These are phyloP conservation scores for Cytospora chrysosperma DNA, from an alignment of 2,329 filamentous ascomycete genomes.

Conservation along the genomic window DNA sequence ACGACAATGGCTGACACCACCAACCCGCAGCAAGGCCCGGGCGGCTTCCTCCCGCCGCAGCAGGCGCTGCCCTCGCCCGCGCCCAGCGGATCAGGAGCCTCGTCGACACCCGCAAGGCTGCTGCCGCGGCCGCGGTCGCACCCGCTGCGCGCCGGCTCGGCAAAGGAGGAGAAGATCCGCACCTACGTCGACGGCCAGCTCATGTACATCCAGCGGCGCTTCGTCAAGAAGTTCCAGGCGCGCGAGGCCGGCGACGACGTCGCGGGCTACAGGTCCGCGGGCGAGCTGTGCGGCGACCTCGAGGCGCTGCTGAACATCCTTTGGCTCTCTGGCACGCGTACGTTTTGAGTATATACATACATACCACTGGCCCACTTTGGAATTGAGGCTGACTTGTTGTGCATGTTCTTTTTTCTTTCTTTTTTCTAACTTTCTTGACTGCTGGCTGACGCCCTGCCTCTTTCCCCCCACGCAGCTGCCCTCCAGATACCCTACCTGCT, in stretches of 20 bases:
- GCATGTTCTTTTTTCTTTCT: no score
- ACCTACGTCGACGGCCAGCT: slow-evolving; percentile 56
- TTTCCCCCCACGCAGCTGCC: slow-evolving; percentile 57
- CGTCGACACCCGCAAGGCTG: slow-evolving; percentile 34
- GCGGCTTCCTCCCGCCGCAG: slow-evolving; percentile 50
- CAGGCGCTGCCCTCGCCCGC: slow-evolving; percentile 53
- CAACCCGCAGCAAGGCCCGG: slow-evolving; percentile 32
- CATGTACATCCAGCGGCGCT: slow-evolving; percentile 55
- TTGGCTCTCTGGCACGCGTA: slow-evolving; percentile 86
- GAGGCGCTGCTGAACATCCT: slow-evolving; percentile 74
- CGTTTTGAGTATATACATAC: no score
- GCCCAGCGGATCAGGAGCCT: slow-evolving; percentile 44
- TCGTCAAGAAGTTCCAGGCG: slow-evolving; percentile 57
- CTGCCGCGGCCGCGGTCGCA: slow-evolving; percentile 57
- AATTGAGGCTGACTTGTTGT: no score
- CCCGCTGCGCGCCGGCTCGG: slow-evolving; percentile 54
- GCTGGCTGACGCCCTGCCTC: neutral
- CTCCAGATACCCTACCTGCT: slow-evolving; percentile 84
- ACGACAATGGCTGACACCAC: slow-evolving; percentile 31
- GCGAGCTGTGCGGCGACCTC: slow-evolving; percentile 71
- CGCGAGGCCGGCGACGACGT: slow-evolving; percentile 47
- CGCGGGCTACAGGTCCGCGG: slow-evolving; percentile 59
- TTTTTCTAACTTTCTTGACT: no score
- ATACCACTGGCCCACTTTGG: no score
- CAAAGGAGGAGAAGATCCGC: slow-evolving; percentile 59